Conservation (phyloP, 2,329 filamentous ascomycete species). For the Endoconidiophora polonica region DNA sequence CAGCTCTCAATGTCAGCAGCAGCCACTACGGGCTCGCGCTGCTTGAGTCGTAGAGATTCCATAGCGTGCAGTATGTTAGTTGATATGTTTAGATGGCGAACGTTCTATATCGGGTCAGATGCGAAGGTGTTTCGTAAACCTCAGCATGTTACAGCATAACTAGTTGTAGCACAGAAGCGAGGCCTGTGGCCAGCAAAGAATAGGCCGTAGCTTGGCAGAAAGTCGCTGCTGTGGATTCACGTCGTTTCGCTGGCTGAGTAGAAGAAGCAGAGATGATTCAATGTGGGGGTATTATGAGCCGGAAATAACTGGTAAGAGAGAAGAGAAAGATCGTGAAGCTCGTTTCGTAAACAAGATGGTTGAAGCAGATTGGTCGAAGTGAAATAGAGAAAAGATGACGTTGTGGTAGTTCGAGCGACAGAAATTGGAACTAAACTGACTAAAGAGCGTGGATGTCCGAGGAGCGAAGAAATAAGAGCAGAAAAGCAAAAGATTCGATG, state of each 20-base stretch:
- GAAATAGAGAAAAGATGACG: neutral
- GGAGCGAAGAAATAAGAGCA: slow-evolving; percentile 1
- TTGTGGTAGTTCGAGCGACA: neutral
- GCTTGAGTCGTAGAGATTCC: slow-evolving; percentile 38
- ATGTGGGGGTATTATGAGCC: no score
- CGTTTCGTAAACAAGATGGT: no score
- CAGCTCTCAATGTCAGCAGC: slow-evolving; percentile 55
- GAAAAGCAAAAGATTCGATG: neutral
- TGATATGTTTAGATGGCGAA: neutral
- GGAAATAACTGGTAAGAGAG: no score
- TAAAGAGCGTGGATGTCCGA: neutral
- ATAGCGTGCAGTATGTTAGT: slow-evolving; percentile 21
- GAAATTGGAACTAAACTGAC: neutral
- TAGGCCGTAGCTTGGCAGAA: no score
- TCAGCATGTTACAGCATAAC: no score
- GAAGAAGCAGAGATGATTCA: no score
- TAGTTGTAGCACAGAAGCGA: no score
- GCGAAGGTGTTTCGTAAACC: neutral
- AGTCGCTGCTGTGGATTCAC: no score
- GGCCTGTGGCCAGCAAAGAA: no score
- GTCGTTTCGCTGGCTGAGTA: no score
- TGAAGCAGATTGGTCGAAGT: neutral
- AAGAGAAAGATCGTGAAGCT: no score
- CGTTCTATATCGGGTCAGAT: neutral
- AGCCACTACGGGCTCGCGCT: slow-evolving; percentile 37